Evolutionary conservation across 306 rosid species (phyloP).

Genomic region (Prinsepia uniflora): DNA sequence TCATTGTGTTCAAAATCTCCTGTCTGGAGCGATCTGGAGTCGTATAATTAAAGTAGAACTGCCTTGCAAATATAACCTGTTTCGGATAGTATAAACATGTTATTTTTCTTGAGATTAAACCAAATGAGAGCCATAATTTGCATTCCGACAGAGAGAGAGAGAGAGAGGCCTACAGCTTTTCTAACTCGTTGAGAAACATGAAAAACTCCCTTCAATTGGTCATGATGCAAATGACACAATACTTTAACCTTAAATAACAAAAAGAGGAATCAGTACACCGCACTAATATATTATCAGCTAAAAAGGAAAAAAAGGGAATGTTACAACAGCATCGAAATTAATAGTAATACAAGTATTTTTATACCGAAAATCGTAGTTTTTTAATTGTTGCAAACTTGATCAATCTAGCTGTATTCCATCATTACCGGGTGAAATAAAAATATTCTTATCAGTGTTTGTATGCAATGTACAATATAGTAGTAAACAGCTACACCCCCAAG

Average conservation of each 20-base stretch:
- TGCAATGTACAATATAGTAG: background rate
- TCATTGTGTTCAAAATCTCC: slow-evolving; percentile 63
- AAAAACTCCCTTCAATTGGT: slow-evolving; percentile 83
- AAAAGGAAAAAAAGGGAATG: too few relatives aligned
- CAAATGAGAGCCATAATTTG: background rate
- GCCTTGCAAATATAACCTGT: slow-evolving; percentile 79
- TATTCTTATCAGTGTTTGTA: background rate
- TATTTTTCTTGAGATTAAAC: slow-evolving; percentile 7
- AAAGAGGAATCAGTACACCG: slow-evolving; percentile 24
- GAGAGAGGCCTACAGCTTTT: slow-evolving; percentile 63
- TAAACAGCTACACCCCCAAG: background rate
- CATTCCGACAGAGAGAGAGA: background rate
- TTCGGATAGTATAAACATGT: background rate
- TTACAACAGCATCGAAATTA: background rate
- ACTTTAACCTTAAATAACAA: slow-evolving; percentile 59
- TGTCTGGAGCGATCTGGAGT: slow-evolving; percentile 90
- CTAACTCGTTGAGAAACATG: slow-evolving; percentile 81
- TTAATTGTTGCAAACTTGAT: too few relatives aligned
- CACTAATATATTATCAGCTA: slow-evolving; percentile 6
- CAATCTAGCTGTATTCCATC: too few relatives aligned
- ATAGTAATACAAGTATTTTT: too few relatives aligned
- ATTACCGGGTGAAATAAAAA: background rate
- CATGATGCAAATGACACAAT: slow-evolving; percentile 88
- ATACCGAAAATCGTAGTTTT: too few relatives aligned
- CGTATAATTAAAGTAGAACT: slow-evolving; percentile 80